Evolutionary conservation across 495 filamentous ascomycete species (phyloP).

Genomic region (Achaetomiella virescens): DNA sequence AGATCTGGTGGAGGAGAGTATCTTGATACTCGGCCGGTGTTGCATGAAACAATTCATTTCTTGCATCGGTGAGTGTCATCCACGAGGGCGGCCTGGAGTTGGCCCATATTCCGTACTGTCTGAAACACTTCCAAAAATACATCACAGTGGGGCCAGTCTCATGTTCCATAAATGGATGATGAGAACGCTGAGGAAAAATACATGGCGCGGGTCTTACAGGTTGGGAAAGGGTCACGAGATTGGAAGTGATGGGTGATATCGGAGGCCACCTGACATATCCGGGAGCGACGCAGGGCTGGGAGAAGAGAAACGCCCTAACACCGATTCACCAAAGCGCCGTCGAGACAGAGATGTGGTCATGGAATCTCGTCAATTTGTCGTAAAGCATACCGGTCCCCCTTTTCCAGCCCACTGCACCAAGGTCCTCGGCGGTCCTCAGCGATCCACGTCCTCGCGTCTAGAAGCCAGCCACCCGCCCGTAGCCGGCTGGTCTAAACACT

Average conservation of each 20-base stretch:
- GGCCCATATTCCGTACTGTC: not conserved
- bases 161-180: too few species aligned
- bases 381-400: slow-evolving; percentile 42
- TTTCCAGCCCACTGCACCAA: slow-evolving; percentile 36
- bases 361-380: slow-evolving; percentile 50
- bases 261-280: too few species aligned
- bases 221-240: too few species aligned
- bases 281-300: not conserved
- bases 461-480: slow-evolving; percentile 27
- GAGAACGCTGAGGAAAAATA: too few species aligned
- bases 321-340: slow-evolving; percentile 2
- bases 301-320: not conserved
- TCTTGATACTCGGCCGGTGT: not conserved
- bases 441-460: slow-evolving; percentile 51
- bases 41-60: slow-evolving; percentile 5
- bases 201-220: not conserved
- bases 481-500: slow-evolving; percentile 32
- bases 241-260: too few species aligned
- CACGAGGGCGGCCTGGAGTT: not conserved
- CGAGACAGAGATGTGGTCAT: slow-evolving; percentile 25
- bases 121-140: slow-evolving; percentile 14
- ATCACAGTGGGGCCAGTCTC: too few species aligned
- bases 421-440: slow-evolving; percentile 51
- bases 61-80: not conserved
- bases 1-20: not conserved